A percentile compares a stretch with the other conserved stretches of the same genome.
These are phyloP conservation scores for Apium graveolens DNA, from an alignment of 129 eudicot genomes.

Conservation along the genomic window DNA sequence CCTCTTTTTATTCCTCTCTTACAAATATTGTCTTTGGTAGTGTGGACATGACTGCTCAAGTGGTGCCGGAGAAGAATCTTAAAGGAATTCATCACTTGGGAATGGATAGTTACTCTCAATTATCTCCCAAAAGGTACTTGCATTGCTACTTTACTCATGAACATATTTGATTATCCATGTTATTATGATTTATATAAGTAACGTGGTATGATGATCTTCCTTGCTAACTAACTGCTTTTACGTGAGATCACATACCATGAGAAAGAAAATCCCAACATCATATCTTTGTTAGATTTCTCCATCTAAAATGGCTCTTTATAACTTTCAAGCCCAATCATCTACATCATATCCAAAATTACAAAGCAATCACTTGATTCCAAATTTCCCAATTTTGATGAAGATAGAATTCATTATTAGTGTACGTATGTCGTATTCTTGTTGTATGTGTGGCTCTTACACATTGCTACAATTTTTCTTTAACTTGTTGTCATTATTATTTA, in stretches of 20 bases:
- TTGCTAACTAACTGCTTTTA: no score
- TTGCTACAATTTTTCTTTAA: background rate
- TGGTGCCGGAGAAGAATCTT: background rate
- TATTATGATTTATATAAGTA: no score
- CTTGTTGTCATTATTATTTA: background rate
- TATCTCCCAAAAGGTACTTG: slow-evolving; percentile 2
- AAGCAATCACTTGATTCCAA: background rate
- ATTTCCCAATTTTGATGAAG: background rate
- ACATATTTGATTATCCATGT: background rate
- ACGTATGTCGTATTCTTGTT: background rate
- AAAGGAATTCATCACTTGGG: slow-evolving; percentile 10
- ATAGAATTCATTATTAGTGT: background rate
- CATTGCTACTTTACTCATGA: background rate
- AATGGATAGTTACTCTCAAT: background rate
- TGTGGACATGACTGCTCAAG: slow-evolving; percentile 10
- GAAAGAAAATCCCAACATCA: no score
- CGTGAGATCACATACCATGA: no score
- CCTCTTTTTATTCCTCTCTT: background rate
- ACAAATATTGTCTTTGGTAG: no score
- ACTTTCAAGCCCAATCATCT: background rate
- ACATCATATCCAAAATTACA: background rate
- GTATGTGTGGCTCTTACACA: background rate
- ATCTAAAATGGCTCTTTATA: no score
- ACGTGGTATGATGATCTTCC: no score
- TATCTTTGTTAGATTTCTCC: background rate